Percentiles rank a stretch among this genome's conserved stretches.
These are phyloP conservation scores for Lasiodiplodia hormozganensis DNA, from an alignment of 2,329 filamentous ascomycete species.

Conservation along the genomic window DNA sequence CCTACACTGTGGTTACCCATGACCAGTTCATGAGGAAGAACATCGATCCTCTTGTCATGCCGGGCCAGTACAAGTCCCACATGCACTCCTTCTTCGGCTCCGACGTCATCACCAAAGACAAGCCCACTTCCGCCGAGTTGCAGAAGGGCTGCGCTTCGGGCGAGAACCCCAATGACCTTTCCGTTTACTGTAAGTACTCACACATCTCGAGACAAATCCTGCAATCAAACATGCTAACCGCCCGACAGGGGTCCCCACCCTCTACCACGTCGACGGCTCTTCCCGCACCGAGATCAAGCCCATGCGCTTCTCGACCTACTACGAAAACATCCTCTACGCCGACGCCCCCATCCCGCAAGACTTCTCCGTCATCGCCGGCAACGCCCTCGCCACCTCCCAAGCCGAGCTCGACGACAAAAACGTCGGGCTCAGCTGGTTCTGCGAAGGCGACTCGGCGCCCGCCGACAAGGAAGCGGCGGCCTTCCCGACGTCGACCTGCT, in stretches of 20 bases:
- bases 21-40: conserved; percentile 54
- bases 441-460: conserved; percentile 37
- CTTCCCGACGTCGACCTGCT: conserved; percentile 44
- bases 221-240: background rate
- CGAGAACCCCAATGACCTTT: conserved; percentile 57
- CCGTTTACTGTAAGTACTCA: conserved; percentile 49
- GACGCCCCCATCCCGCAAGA: conserved; percentile 56
- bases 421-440: conserved; percentile 45
- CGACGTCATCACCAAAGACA: conserved; percentile 50
- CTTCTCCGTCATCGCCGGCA: conserved; percentile 51
- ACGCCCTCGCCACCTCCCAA: conserved; percentile 44
- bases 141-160: conserved; percentile 54
- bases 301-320: conserved; percentile 56
- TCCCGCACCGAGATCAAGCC: conserved; percentile 44
- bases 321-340: conserved; percentile 51
- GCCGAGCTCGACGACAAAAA: conserved; percentile 37
- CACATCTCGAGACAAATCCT: too few species aligned
- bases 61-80: conserved; percentile 51
- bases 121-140: conserved; percentile 47
- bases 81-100: conserved; percentile 56
- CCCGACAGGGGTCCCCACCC: conserved; percentile 50
- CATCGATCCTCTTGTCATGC: conserved; percentile 54
- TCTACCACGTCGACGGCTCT: conserved; percentile 47
- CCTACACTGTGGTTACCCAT: conserved; percentile 31
- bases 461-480: conserved; percentile 40